A percentile compares a stretch with the other conserved stretches of the same genome.
phyloP scores from a whole-genome alignment of 2,329 filamentous ascomycete genomes.

The Talaromyces sp. region DNA sequence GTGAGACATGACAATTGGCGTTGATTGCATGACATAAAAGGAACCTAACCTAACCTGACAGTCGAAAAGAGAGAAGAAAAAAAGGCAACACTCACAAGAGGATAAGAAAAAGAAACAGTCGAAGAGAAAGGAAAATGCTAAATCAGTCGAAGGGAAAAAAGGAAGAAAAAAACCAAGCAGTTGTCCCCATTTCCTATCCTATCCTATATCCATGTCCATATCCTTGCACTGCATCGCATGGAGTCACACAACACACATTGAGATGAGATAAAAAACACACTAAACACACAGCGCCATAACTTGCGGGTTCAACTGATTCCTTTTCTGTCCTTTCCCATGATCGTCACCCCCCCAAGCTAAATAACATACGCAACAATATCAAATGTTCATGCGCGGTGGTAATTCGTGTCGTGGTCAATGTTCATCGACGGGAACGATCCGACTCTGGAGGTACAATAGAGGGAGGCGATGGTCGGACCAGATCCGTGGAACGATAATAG shows the following conservation, averaged over 20 bases:
- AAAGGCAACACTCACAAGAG: no score
- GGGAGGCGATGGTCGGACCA: neutral
- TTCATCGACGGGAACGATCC: neutral
- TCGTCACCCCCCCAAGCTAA: neutral
- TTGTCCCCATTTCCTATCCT: slow-evolving; percentile 15
- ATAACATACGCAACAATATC: slow-evolving; percentile 2
- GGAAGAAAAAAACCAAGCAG: neutral
- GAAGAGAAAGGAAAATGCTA: slow-evolving; percentile 13
- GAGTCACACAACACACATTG: slow-evolving; percentile 1
- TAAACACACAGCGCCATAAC: slow-evolving; percentile 1
- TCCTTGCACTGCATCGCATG: slow-evolving; percentile 8
- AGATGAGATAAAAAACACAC: slow-evolving; percentile 3
- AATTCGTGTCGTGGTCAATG: slow-evolving; percentile 3
- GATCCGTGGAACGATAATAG: slow-evolving; percentile 3
- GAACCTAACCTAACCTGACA: slow-evolving; percentile 4
- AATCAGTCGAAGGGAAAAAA: neutral
- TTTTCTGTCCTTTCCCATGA: neutral
- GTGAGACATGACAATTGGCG: neutral
- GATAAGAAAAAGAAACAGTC: slow-evolving; percentile 21
- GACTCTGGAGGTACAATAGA: neutral
- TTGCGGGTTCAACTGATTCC: neutral
- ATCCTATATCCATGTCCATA: slow-evolving; percentile 14
- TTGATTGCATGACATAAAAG: neutral
- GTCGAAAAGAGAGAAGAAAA: no score
- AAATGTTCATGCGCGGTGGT: neutral